phyloP scores from a whole-genome alignment of 2,329 filamentous ascomycete genomes.

The Exophiala alcalophila region DNA sequence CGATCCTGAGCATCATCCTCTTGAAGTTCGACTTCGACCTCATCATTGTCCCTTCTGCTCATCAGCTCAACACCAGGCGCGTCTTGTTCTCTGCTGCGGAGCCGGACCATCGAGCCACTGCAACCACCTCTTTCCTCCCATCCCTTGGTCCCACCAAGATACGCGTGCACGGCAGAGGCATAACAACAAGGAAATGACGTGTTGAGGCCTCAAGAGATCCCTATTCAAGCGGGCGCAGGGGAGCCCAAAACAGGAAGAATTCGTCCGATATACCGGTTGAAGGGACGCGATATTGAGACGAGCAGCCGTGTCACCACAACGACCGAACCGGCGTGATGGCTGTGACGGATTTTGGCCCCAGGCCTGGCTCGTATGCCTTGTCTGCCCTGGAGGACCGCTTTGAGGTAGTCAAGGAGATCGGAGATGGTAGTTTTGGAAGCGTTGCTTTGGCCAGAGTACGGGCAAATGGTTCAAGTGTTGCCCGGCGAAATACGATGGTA shows the following conservation, averaged over 20 bases:
- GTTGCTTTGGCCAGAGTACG: conserved; percentile 89
- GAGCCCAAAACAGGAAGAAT: conserved; percentile 3
- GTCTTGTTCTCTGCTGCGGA: not conserved
- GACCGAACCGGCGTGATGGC: conserved; percentile 62
- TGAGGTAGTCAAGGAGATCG: conserved; percentile 95
- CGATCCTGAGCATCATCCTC: conserved; percentile 18
- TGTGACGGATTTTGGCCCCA: conserved; percentile 68
- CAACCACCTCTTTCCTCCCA: not conserved
- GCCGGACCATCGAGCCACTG: conserved; percentile 2
- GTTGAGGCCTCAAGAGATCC: conserved; percentile 13
- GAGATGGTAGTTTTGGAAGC: conserved; percentile 97
- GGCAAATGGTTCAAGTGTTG: conserved; percentile 82
- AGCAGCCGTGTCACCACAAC: not conserved
- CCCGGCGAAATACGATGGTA: conserved; percentile 89
- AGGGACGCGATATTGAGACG: no score
- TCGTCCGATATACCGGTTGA: conserved; percentile 3
- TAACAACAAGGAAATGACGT: conserved; percentile 21
- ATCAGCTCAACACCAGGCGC: conserved; percentile 12
- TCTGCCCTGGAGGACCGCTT: conserved; percentile 86
- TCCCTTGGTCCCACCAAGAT: conserved; percentile 2
- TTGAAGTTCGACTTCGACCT: conserved; percentile 17
- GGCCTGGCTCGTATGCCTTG: conserved; percentile 57
- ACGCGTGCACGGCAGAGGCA: not conserved
- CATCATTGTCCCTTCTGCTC: conserved; percentile 18
- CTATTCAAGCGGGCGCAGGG: conserved; percentile 16